These are phyloP conservation scores for Dalbergia oliveri DNA, from an alignment of 306 rosid species.

Conservation along the genomic window DNA sequence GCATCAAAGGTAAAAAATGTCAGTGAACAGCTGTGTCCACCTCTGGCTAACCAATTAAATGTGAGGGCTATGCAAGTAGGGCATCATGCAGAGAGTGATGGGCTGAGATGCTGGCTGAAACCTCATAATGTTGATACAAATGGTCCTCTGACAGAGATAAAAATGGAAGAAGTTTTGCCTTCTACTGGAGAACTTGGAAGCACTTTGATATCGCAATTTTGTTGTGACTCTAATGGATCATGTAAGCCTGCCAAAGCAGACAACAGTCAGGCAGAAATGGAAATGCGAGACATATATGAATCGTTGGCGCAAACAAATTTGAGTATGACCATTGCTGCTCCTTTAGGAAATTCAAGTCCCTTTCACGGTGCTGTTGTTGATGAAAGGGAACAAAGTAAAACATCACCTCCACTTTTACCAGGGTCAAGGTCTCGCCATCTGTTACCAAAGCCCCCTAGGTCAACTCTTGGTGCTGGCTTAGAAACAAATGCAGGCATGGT, in stretches of 20 bases:
- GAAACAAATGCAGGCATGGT: conserved; percentile 69
- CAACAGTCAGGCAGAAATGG: conserved; percentile 57
- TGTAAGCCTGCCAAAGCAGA: conserved; percentile 70
- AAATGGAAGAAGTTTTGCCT: conserved; percentile 69
- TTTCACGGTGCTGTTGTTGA: conserved; percentile 57
- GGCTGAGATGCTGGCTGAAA: conserved; percentile 72
- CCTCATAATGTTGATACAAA: conserved; percentile 61
- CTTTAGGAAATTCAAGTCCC: conserved; percentile 65
- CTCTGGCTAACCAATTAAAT: conserved; percentile 59
- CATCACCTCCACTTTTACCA: conserved; percentile 63
- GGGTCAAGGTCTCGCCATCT: conserved; percentile 84
- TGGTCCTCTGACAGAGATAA: conserved; percentile 63
- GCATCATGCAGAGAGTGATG: conserved; percentile 60
- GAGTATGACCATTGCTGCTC: conserved; percentile 75
- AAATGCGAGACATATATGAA: conserved; percentile 70
- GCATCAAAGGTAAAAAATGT: conserved; percentile 58
- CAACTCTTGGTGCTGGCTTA: conserved; percentile 65
- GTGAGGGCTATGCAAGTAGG: conserved; percentile 58
- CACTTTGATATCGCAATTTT: conserved; percentile 58
- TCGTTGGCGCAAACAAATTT: conserved; percentile 76
- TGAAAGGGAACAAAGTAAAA: conserved; percentile 73
- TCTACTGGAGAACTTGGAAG: conserved; percentile 63
- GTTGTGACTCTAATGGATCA: conserved; percentile 64
- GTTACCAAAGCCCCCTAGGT: conserved; percentile 87
- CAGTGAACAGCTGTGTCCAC: conserved; percentile 54